Evolutionary conservation across 2,329 filamentous ascomycete species (phyloP), one percentile per base, ranked within the genome.

Genomic region (Chaetothyriales sp.): DNA sequence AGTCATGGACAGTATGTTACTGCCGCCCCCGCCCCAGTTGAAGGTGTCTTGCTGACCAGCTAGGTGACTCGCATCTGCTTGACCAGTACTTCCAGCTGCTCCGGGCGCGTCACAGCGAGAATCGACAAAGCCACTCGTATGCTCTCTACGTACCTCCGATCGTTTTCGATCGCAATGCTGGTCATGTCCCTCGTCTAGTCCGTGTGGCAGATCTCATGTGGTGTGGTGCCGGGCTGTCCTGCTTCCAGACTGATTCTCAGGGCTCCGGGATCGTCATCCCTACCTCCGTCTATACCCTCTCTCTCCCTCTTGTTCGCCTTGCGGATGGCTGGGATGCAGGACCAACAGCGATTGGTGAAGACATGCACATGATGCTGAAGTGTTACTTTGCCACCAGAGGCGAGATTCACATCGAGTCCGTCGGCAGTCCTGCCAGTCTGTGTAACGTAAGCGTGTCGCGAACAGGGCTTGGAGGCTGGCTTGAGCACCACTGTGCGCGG

Each of bases 301-400:
- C 82, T 1, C 73, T 86, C 43, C 73, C 77, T 45, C 67, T 86
- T 15, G 76, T 82, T 43, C 81, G 84, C 59, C 73, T 77, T 25
- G 82, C 84, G 26, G 80, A 80, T 8, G 83, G 83, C 22, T 86
- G 82, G 83, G 83, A 86, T 61, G 77, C 77, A 49, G 80, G 78
- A 48, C 73, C 77, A 1, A 81, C 84, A 54, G 81, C 83, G 18
- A 86, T 86, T 57, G 83, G 83, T 44, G 83, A 86, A 65, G 83
- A 86, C 61, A 66, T 86, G 61, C 83, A 86, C 68, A 86, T 86
- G 83, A 83, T 83, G 62, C 72, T 86, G 55, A 86, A 86, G 70
- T 85, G 81, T 64, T 86, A 86, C 68, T 86, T 86, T 57, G 79
- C 81, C 1, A 73, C 84, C 18, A 83, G 82, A 54, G 83, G 83